Conservation (phyloP, 768 basidiomycete species). For the Infundibulicybe gibba region DNA sequence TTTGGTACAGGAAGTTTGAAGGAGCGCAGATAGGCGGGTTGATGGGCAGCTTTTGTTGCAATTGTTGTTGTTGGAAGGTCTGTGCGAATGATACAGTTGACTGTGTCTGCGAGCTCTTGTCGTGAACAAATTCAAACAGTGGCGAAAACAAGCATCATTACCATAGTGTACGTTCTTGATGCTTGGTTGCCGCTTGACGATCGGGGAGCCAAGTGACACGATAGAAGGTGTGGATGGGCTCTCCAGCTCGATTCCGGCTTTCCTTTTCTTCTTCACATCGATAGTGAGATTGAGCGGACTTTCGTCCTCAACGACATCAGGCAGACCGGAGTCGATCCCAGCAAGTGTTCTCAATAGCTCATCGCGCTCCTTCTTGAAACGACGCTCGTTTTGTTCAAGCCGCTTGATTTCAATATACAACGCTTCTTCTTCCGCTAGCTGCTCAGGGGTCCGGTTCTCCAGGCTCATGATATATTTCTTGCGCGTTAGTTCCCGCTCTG, state of each 20-base stretch:
- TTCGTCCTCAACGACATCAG: conserved; percentile 72
- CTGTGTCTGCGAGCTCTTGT: conserved; percentile 42
- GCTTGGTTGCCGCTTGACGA: conserved; percentile 39
- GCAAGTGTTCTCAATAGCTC: conserved; percentile 80
- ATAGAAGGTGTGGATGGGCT: conserved; percentile 46
- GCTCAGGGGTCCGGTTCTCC: conserved; percentile 84
- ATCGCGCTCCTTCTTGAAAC: conserved; percentile 85
- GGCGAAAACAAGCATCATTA: conserved; percentile 16
- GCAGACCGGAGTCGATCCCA: conserved; percentile 84
- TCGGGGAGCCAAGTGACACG: conserved; percentile 24
- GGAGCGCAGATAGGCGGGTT: conserved; percentile 81
- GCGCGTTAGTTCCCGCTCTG: conserved; percentile 84
- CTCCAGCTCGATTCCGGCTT: conserved; percentile 37
- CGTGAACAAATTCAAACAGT: conserved; percentile 2
- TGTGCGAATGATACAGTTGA: conserved; percentile 71
- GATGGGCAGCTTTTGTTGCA: conserved; percentile 73
- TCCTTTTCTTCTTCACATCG: conserved; percentile 63
- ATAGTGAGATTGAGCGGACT: conserved; percentile 38
- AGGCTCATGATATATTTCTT: conserved; percentile 85
- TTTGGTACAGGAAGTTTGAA: conserved; percentile 83
- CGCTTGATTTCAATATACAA: conserved; percentile 91
- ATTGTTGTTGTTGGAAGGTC: conserved; percentile 51
- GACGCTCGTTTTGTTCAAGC: conserved; percentile 89
- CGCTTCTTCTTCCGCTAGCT: conserved; percentile 94
- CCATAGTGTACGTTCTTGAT: conserved; percentile 61